These are phyloP conservation scores for Debaryomyces singareniensis DNA, from an alignment of 1,139 yeast species.

Conservation along the genomic window DNA sequence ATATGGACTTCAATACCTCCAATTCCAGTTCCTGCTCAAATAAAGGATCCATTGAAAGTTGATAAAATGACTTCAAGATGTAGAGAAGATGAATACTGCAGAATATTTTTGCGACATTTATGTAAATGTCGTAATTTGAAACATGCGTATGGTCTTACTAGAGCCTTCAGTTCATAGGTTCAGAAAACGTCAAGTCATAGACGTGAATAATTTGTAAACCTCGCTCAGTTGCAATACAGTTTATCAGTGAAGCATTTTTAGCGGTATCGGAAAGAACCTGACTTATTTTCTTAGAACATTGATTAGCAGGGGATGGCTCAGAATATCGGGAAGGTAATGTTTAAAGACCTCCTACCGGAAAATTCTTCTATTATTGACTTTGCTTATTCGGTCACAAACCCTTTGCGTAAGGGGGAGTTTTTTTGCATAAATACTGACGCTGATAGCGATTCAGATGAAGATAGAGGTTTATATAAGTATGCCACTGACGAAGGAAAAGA, in stretches of 20 bases:
- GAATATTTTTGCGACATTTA: too few relatives aligned
- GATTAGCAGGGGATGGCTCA: background rate
- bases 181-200: too few relatives aligned
- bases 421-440: conserved; percentile 8
- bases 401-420: conserved; percentile 54
- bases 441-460: conserved; percentile 6
- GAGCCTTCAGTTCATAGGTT: too few relatives aligned
- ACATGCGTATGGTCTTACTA: too few relatives aligned
- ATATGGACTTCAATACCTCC: conserved; percentile 81
- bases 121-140: too few relatives aligned
- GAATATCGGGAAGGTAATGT: background rate
- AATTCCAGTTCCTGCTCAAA: conserved; percentile 79
- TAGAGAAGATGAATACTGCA: too few relatives aligned
- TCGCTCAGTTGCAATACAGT: too few relatives aligned
- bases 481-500: conserved; percentile 3
- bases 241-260: too few relatives aligned
- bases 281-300: too few relatives aligned
- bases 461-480: conserved; percentile 3
- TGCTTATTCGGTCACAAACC: conserved; percentile 65
- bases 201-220: too few relatives aligned
- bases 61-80: too few relatives aligned
- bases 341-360: conserved; percentile 13
- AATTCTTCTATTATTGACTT: conserved; percentile 60
- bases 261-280: too few relatives aligned
- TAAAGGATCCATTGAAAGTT: conserved; percentile 50